Percentiles rank a stretch among this genome's conserved stretches.
Evolutionary conservation across 2,329 filamentous ascomycete genomes (phyloP).

Genomic region (Samsoniella hepiali): DNA sequence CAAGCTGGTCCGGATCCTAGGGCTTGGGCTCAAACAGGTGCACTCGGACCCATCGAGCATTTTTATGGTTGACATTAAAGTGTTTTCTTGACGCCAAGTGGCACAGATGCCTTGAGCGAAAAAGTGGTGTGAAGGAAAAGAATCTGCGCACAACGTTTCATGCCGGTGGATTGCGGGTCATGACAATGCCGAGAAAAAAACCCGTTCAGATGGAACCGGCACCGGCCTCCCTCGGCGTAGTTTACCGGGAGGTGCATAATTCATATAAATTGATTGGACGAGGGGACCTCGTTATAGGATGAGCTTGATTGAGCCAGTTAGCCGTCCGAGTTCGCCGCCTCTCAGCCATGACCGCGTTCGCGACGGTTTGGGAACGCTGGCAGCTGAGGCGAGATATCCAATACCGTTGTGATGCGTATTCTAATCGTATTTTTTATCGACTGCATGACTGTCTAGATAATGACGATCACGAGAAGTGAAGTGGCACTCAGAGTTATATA

Average conservation of each 20-base stretch:
- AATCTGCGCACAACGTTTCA: conserved; percentile 11
- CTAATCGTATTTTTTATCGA: not conserved
- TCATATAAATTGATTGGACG: not conserved
- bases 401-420: not conserved
- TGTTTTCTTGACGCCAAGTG: not conserved
- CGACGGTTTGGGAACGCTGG: not conserved
- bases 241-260: not conserved
- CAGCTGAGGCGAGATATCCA: not conserved
- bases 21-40: not conserved
- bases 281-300: not conserved
- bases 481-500: too few species aligned
- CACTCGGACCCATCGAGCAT: not conserved
- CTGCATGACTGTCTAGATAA: too few species aligned
- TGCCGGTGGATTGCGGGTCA: conserved; percentile 10
- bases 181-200: not conserved
- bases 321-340: not conserved
- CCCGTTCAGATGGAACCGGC: not conserved
- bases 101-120: not conserved
- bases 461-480: too few species aligned
- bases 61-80: not conserved
- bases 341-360: not conserved
- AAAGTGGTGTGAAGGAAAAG: not conserved
- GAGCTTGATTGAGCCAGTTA: not conserved
- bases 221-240: not conserved
- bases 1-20: conserved; percentile 5